Evolutionary conservation across 2,329 filamentous ascomycete genomes (phyloP), one percentile per base, ranked within the genome.

Genomic region (Cladophialophora immunda): DNA sequence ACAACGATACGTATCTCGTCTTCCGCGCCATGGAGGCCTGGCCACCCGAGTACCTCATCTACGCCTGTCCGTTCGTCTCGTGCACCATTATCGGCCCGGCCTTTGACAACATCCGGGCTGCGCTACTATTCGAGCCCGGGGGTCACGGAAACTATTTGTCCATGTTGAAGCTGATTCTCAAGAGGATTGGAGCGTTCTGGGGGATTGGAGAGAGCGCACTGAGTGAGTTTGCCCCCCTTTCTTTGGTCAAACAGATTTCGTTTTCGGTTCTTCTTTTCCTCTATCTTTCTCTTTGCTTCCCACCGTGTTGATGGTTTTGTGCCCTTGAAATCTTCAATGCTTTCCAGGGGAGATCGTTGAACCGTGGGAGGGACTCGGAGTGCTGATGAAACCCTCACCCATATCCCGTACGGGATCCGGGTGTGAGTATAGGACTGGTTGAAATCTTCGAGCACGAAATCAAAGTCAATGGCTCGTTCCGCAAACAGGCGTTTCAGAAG

Each of bases 1-100:
- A 55, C 34, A 58, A 41, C n/a, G 58, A 62, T 50, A 55, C 60
- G 1, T 52, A 62, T 11, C 60, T 62, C 17, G 60, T 62, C 22
- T 62, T 62, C 60, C 47, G 60, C n/a, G 52, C 60, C n/a, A 55
- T 62, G 60, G 47, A 56, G 19, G 47, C 60, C 29, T 62, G 60
- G 60, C 29, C 60, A 4, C 60, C 60, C 13, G 60, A 62, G n/a
- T 62, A 36, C 34, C 55, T 62, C 15, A 38, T 45, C n/a, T 38
- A 62, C 22, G 45, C 60, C 13, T 62, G 60, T 32, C 60, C 60
- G 2, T 62, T 62, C 15, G 47, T 56, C 13, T 30, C 52, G n/a
- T 62, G 60, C 29, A 62, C 60, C 29, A 62, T 62, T 11, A 29
- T 62, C 52, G 60, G 60, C 3, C 60, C 60, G 15, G 22, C 60